Base-by-base conservation (phyloP, 2,329 filamentous ascomycete genomes). In the Capronia epimyces region DNA sequence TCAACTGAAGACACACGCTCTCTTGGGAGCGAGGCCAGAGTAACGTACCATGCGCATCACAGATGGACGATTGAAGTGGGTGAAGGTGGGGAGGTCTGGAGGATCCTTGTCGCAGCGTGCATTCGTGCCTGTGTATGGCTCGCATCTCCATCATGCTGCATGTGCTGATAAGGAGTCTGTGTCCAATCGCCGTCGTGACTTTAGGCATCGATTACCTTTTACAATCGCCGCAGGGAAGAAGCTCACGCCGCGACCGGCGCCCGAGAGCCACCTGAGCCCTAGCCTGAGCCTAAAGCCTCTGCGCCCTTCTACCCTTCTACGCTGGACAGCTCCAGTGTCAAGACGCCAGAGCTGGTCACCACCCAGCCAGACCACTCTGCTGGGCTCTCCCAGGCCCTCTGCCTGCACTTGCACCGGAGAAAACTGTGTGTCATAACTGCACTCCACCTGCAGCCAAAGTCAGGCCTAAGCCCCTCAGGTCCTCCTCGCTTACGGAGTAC, bases 171-270 rank as follows among this genome's bases (percentile, higher is more conserved):
- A 57, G 49, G 39, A 43, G 32, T 25, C 32, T 43, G 27, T 18
- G 22, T 9, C 55, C 55, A 57, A 57, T 57, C 49, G 46, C 16
- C 12, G 15, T 5, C 27, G 20, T 13, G 16, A 36, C 40, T 57
- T 57, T 57, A 36, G 43, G 18, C 42, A 42, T 37, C 46, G 45
- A 57, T 57, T 57, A 57, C 55, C 52, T 40, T 49, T 57, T 48
- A 6, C 43, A 56, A 52, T 57, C 51, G 46, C 50, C 39, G 32
- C 49, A 50, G 37, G 8, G 25, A 43, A 51, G 46, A 36, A 45
- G 21, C n/a, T 27, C 20, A 25, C 37, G 39, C 55, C 51, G 55
- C 39, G 25, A 54, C 55, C 55, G 55, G 55, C 49, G 39, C 34
- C 20, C n/a, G n/a, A n/a, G n/a, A n/a, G n/a, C n/a, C n/a, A n/a